These are phyloP conservation scores for Auricularia heimuer DNA, from an alignment of 768 basidiomycete genomes.

Conservation along the genomic window DNA sequence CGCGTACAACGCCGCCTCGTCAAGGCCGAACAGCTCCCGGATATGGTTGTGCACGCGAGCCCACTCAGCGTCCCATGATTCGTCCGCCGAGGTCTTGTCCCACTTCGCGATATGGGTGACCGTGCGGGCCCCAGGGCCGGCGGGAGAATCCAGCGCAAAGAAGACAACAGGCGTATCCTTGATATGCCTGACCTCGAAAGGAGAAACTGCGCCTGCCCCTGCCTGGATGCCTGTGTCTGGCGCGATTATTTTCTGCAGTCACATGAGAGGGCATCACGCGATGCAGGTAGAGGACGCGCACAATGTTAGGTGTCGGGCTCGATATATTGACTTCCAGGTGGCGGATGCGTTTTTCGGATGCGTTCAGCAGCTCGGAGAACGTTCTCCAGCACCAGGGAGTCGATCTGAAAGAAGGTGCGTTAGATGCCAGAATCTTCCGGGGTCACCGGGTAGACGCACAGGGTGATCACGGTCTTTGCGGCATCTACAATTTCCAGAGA, in stretches of 20 bases:
- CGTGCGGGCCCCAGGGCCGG: not conserved
- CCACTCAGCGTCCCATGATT: not conserved
- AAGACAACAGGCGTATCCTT: not conserved
- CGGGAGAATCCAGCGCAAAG: not conserved
- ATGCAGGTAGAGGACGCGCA: not conserved
- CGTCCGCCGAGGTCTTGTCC: not conserved
- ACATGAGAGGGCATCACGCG: not conserved
- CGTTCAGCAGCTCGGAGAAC: not conserved
- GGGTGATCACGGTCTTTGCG: too few species aligned
- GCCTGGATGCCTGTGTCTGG: not conserved
- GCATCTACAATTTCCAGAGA: too few species aligned
- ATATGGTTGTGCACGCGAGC: not conserved
- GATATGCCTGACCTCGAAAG: not conserved
- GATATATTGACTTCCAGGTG: not conserved
- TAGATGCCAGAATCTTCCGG: not conserved
- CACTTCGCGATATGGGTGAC: not conserved
- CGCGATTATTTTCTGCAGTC: not conserved
- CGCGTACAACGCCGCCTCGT: not conserved
- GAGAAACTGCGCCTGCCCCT: not conserved
- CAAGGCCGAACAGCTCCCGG: not conserved
- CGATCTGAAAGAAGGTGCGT: not conserved
- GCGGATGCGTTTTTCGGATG: not conserved
- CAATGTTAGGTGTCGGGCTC: not conserved
- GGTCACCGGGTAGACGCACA: too few species aligned
- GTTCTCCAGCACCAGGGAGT: not conserved